Conservation (phyloP, 441 rosid genomes). For the Jatropha podagrica region DNA sequence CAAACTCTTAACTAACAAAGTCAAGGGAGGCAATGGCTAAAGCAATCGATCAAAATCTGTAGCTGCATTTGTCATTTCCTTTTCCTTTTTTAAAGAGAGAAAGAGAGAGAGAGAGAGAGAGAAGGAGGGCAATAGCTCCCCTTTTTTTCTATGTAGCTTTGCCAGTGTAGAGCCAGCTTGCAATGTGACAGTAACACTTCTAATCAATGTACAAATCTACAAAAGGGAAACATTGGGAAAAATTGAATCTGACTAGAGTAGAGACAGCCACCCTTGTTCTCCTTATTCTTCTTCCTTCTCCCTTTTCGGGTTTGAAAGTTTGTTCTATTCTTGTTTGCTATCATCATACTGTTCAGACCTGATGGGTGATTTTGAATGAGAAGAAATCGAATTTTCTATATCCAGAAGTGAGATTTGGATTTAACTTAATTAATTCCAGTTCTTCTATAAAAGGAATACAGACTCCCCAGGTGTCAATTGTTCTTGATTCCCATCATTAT, state of each 20-base stretch:
- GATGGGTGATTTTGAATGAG: neutral
- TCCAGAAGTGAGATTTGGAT: neutral
- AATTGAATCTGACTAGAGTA: neutral
- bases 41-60: too few relatives aligned
- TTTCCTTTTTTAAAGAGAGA: too few relatives aligned
- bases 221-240: neutral
- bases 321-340: neutral
- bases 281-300: constrained; percentile 1
- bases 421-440: neutral
- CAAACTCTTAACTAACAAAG: too few relatives aligned
- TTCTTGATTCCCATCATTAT: too few relatives aligned
- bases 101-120: too few relatives aligned
- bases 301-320: neutral
- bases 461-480: neutral
- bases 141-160: too few relatives aligned
- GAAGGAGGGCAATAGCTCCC: too few relatives aligned
- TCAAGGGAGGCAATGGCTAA: too few relatives aligned
- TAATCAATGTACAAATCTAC: neutral
- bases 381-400: neutral
- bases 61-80: too few relatives aligned
- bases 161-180: neutral
- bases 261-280: neutral
- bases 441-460: neutral
- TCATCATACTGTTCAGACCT: neutral
- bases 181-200: neutral